Evolutionary conservation across 2,329 filamentous ascomycete genomes (phyloP).

Genomic region (Aspergillus sp.): DNA sequence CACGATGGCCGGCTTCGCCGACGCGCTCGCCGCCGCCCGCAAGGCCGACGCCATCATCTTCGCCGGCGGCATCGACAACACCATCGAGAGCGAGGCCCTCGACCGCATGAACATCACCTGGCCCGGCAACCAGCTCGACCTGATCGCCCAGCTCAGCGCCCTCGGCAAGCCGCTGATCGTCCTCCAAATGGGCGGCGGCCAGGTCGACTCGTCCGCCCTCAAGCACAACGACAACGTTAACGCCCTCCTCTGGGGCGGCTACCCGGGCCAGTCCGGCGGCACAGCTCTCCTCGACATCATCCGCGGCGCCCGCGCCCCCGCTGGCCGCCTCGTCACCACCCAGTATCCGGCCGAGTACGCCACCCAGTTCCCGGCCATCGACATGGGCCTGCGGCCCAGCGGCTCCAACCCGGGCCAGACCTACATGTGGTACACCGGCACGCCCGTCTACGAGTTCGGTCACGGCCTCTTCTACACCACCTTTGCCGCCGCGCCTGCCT

Average conservation of each 20-base stretch:
- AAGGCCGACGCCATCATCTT: conserved; percentile 40
- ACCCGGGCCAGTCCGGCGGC: conserved; percentile 46
- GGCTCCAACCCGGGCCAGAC: conserved; percentile 42
- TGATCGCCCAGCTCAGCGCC: conserved; percentile 37
- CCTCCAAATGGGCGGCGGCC: conserved; percentile 45
- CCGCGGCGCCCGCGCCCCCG: conserved; percentile 40
- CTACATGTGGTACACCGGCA: conserved; percentile 45
- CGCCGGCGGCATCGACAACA: conserved; percentile 44
- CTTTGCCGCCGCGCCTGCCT: conserved; percentile 24
- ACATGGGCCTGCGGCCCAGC: conserved; percentile 42
- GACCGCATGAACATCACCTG: conserved; percentile 44
- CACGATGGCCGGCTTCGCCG: conserved; percentile 30
- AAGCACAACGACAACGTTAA: conserved; percentile 40
- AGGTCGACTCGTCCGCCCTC: conserved; percentile 43
- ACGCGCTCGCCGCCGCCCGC: conserved; percentile 33
- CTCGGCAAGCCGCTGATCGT: conserved; percentile 42
- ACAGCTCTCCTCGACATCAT: conserved; percentile 43
- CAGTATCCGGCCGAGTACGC: conserved; percentile 45
- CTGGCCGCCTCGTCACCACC: conserved; percentile 41
- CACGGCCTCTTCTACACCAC: conserved; percentile 46
- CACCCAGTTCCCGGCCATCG: conserved; percentile 37
- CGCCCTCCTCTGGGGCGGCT: conserved; percentile 45
- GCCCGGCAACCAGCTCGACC: conserved; percentile 42
- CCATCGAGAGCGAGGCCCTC: conserved; percentile 40
- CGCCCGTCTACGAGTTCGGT: conserved; percentile 43